A percentile compares a stretch with the other conserved stretches of the same genome.
phyloP scores from a whole-genome alignment of 176 grass and related monocot species.

The Ensete glaucum region DNA sequence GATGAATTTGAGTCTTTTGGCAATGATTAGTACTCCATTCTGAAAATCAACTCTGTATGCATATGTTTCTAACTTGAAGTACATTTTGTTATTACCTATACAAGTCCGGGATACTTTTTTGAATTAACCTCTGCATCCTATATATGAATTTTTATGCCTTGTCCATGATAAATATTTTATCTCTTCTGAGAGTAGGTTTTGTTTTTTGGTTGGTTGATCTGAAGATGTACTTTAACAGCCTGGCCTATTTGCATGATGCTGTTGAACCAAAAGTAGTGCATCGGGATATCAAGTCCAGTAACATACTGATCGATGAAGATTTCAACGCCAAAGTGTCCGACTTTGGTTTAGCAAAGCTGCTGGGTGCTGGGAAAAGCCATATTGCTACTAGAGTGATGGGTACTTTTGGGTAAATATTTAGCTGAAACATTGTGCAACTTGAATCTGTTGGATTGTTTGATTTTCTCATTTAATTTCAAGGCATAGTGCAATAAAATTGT shows the following conservation, averaged over 20 bases:
- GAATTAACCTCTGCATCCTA: background rate
- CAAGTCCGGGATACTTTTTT: background rate
- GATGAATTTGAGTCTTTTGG: background rate
- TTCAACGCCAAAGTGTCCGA: slow-evolving; percentile 24
- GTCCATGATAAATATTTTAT: background rate
- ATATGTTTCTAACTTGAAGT: background rate
- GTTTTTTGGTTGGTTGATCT: background rate
- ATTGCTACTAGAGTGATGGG: slow-evolving; percentile 19
- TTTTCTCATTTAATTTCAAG: background rate
- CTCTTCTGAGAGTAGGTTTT: background rate
- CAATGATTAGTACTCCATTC: background rate
- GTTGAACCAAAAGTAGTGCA: slow-evolving; percentile 20
- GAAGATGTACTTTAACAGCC: background rate
- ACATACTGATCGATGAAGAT: slow-evolving; percentile 20
- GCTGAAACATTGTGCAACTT: background rate
- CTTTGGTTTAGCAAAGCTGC: slow-evolving; percentile 21
- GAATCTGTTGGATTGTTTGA: background rate
- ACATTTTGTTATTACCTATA: background rate
- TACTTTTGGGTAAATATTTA: slow-evolving; percentile 21
- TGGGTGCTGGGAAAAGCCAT: slow-evolving; percentile 19
- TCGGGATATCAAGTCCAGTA: slow-evolving; percentile 22
- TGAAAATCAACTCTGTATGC: background rate
- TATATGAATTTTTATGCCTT: background rate
- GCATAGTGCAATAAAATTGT: background rate
- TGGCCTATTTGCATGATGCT: slow-evolving; percentile 21